Percentiles rank a stretch among this genome's conserved stretches.
Conservation (phyloP, 768 basidiomycete species). For the Gloeostereum incarnatum region DNA sequence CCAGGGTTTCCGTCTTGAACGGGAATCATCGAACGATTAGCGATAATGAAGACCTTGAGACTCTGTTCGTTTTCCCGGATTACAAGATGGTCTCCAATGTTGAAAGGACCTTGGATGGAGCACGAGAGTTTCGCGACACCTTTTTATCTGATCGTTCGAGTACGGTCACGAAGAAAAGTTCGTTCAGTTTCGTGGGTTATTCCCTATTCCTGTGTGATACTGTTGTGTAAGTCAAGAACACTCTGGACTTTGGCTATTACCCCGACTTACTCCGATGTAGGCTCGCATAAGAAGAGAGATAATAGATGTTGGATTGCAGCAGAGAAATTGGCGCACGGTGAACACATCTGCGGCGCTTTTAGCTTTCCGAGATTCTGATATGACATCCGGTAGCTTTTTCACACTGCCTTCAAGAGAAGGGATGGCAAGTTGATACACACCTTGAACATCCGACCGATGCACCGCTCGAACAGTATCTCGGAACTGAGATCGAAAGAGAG, state of each 20-base stretch:
- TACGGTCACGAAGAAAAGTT: slow-evolving; percentile 31
- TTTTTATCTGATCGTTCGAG: too few relatives aligned
- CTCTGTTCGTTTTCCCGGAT: slow-evolving; percentile 88
- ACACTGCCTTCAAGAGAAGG: slow-evolving; percentile 50
- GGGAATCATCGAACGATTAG: slow-evolving; percentile 72
- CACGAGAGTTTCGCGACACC: slow-evolving; percentile 56
- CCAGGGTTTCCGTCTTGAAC: slow-evolving; percentile 65
- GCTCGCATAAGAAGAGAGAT: slow-evolving; percentile 90
- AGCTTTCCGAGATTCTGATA: slow-evolving; percentile 11
- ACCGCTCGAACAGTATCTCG: slow-evolving; percentile 55
- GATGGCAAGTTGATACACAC: slow-evolving; percentile 72
- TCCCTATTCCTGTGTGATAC: slow-evolving; percentile 84
- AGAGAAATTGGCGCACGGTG: slow-evolving; percentile 71
- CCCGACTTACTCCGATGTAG: slow-evolving; percentile 39
- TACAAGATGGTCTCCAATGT: slow-evolving; percentile 78
- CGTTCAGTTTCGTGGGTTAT: slow-evolving; percentile 67
- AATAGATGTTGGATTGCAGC: slow-evolving; percentile 87
- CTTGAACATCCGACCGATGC: slow-evolving; percentile 48
- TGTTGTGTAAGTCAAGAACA: slow-evolving; percentile 58
- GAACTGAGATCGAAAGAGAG: slow-evolving; percentile 44
- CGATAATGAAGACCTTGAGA: slow-evolving; percentile 55
- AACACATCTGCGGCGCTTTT: slow-evolving; percentile 12
- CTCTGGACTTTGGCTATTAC: slow-evolving; percentile 9
- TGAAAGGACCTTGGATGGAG: slow-evolving; percentile 51
- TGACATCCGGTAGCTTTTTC: slow-evolving; percentile 44